phyloP scores from a whole-genome alignment of 768 basidiomycete species.

The Termitomyces sp. region DNA sequence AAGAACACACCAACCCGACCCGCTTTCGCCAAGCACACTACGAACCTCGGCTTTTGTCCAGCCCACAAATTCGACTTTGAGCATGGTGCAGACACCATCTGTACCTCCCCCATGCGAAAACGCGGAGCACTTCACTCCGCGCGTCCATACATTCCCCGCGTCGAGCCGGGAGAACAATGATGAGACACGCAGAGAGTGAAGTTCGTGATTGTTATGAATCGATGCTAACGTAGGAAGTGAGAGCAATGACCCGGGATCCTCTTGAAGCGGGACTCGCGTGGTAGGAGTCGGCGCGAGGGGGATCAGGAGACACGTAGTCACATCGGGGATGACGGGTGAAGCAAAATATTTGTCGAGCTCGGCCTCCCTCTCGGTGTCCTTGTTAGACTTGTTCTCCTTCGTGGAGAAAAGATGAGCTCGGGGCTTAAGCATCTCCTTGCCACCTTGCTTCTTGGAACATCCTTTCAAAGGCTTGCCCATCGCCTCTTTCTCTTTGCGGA shows the following conservation, averaged over 20 bases:
- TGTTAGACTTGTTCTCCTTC: conserved; percentile 12
- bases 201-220: conserved; percentile 49
- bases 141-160: conserved; percentile 62
- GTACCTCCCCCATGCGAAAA: conserved; percentile 42
- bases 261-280: conserved; percentile 56
- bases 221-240: conserved; percentile 50
- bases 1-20: conserved; percentile 72
- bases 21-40: conserved; percentile 65
- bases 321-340: conserved; percentile 27
- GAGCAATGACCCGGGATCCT: conserved; percentile 35
- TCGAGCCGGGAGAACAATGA: conserved; percentile 73
- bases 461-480: conserved; percentile 24
- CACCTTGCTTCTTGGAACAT: conserved; percentile 20
- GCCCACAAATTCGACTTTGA: conserved; percentile 69
- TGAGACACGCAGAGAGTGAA: conserved; percentile 62
- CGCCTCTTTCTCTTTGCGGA: conserved; percentile 39
- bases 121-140: conserved; percentile 57
- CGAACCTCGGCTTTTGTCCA: conserved; percentile 69
- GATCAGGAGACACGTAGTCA: conserved; percentile 68
- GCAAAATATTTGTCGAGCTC: conserved; percentile 66
- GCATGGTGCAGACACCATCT: conserved; percentile 59
- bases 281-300: conserved; percentile 78
- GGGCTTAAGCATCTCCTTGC: conserved; percentile 34
- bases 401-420: conserved; percentile 15
- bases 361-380: conserved; percentile 14